Percentiles rank a stretch among this genome's conserved stretches.
Evolutionary conservation across 2,329 filamentous ascomycete genomes (phyloP).

Genomic region (Fonsecaea nubica): DNA sequence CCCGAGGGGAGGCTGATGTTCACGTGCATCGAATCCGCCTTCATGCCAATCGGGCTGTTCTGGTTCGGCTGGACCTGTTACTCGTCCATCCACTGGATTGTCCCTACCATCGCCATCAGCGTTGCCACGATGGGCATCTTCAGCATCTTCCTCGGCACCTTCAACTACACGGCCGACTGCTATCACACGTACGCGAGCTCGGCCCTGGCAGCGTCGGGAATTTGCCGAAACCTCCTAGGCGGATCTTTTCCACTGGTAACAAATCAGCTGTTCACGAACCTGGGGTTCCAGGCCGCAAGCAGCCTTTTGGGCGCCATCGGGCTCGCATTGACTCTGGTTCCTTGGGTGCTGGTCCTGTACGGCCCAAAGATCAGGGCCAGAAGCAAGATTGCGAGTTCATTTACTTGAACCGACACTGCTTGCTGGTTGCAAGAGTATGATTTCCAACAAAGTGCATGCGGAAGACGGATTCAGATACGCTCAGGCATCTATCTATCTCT

Average conservation of each 20-base stretch:
- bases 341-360: constrained; percentile 81
- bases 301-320: constrained; percentile 77
- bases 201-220: constrained; percentile 85
- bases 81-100: constrained; percentile 72
- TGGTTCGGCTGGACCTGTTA: constrained; percentile 73
- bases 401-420: constrained; percentile 14
- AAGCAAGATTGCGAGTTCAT: constrained; percentile 71
- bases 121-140: constrained; percentile 86
- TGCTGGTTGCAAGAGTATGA: neutral
- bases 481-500: neutral
- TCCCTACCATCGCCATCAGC: constrained; percentile 71
- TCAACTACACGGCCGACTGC: constrained; percentile 90
- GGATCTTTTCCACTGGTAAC: constrained; percentile 83
- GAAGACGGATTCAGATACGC: too few species aligned
- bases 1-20: constrained; percentile 85
- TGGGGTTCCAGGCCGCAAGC: constrained; percentile 75
- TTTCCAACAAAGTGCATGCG: neutral
- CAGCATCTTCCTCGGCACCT: constrained; percentile 82
- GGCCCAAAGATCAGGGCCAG: constrained; percentile 76
- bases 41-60: constrained; percentile 81
- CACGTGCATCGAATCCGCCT: constrained; percentile 74
- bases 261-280: constrained; percentile 70
- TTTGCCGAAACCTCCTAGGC: constrained; percentile 83
- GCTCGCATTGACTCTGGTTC: constrained; percentile 72
- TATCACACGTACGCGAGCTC: constrained; percentile 86